These are phyloP conservation scores for Quercus variabilis DNA, from an alignment of 306 rosid species.

Conservation along the genomic window DNA sequence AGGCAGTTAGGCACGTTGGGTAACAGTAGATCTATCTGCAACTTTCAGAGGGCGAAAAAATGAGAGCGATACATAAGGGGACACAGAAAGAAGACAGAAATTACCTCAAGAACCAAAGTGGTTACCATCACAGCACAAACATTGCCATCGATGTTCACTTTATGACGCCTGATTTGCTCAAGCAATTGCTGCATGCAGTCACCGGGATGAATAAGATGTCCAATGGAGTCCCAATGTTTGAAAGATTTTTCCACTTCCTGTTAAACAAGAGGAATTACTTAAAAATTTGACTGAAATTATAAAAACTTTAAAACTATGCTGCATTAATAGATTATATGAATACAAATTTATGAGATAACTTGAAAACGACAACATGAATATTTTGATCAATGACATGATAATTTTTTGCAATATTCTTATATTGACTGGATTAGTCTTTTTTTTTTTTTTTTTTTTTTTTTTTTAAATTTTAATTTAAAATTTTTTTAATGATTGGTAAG, in stretches of 20 bases:
- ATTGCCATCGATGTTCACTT: slow-evolving; percentile 66
- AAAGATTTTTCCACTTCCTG: slow-evolving; percentile 73
- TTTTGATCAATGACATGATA: not conserved
- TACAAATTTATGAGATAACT: not conserved
- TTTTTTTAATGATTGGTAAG: no score
- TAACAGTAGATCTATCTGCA: not conserved
- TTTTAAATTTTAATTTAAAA: no score
- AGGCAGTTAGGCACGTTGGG: no score
- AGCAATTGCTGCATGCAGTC: slow-evolving; percentile 70
- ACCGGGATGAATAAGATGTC: slow-evolving; percentile 41
- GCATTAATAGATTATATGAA: not conserved
- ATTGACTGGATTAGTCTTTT: no score
- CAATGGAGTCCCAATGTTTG: slow-evolving; percentile 42
- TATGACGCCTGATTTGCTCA: slow-evolving; percentile 69
- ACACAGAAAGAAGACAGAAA: slow-evolving; percentile 5
- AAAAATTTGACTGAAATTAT: not conserved
- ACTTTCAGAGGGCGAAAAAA: not conserved
- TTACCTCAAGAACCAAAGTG: slow-evolving; percentile 85
- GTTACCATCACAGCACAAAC: slow-evolving; percentile 78
- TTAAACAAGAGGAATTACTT: slow-evolving; percentile 4
- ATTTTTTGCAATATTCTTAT: not conserved
- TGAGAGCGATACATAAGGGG: not conserved
- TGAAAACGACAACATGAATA: not conserved
- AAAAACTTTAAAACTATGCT: not conserved
- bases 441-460: no score